phyloP scores from a whole-genome alignment of 306 rosid genomes.

The Cucumis hystrix region DNA sequence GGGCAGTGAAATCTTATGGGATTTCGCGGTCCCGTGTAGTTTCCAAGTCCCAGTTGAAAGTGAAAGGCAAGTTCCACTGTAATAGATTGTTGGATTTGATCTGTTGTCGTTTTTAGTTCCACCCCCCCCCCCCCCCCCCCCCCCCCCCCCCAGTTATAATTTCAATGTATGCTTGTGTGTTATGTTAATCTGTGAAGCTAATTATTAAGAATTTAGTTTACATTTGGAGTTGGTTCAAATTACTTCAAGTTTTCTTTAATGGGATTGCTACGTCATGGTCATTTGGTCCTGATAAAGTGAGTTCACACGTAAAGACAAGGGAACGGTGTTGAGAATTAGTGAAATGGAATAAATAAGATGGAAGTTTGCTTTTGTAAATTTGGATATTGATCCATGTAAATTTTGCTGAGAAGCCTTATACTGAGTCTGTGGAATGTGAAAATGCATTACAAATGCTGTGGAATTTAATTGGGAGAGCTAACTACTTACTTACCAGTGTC shows the following conservation, averaged over 20 bases:
- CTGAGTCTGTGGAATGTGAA: not conserved
- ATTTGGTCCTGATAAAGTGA: not conserved
- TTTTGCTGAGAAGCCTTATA: not conserved
- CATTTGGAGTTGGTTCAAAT: not conserved
- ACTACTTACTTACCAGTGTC: not conserved
- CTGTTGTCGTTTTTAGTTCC: not conserved
- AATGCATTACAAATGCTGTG: not conserved
- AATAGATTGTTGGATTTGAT: not conserved
- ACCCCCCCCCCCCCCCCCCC: no score
- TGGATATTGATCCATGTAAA: not conserved
- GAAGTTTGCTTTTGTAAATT: not conserved
- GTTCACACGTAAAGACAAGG: not conserved
- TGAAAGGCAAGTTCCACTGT: conserved; percentile 20
- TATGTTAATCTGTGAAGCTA: not conserved
- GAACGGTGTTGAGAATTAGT: not conserved
- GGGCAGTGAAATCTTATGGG: conserved; percentile 22
- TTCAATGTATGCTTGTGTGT: not conserved
- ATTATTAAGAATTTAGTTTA: not conserved
- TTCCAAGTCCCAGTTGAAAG: conserved; percentile 21
- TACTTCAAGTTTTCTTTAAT: not conserved
- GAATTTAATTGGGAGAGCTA: not conserved
- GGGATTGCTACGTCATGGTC: not conserved
- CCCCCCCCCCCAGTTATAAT: not conserved
- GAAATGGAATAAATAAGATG: not conserved
- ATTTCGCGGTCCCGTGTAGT: conserved; percentile 19